Evolutionary conservation across 1,284 basidiomycete genomes (phyloP).

Genomic region (Fomitopsis schrenkii): DNA sequence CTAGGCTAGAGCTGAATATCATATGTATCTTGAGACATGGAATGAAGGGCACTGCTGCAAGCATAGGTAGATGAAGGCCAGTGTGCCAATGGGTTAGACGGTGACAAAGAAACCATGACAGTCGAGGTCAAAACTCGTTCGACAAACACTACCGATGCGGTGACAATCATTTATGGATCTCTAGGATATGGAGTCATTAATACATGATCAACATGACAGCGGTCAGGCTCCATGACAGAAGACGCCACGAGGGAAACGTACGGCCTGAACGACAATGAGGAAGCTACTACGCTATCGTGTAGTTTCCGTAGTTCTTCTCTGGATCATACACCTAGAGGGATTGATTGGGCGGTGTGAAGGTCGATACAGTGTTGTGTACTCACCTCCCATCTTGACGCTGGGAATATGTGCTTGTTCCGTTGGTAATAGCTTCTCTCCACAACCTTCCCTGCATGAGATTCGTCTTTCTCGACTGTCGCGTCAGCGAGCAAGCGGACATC

Average conservation of each 20-base stretch:
- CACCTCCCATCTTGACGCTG: slow-evolving; percentile 92
- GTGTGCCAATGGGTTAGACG: no score
- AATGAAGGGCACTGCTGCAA: no score
- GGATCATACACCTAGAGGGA: slow-evolving; percentile 77
- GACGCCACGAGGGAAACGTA: background rate
- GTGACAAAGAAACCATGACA: no score
- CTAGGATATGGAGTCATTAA: no score
- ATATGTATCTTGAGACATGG: no score
- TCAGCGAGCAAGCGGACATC: slow-evolving; percentile 95
- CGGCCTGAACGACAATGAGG: background rate
- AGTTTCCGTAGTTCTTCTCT: slow-evolving; percentile 87
- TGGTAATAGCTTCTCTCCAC: slow-evolving; percentile 97
- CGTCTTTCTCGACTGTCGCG: slow-evolving; percentile 95
- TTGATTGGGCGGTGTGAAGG: background rate
- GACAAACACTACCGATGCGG: no score
- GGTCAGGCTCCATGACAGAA: background rate
- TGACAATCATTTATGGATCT: no score
- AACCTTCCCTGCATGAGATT: slow-evolving; percentile 98
- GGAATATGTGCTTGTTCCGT: slow-evolving; percentile 96
- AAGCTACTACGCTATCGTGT: slow-evolving; percentile 60
- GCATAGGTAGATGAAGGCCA: no score
- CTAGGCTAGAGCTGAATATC: no score
- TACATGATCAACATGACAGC: background rate
- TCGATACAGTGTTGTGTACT: slow-evolving; percentile 23
- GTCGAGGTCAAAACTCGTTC: no score